Conservation (phyloP, 2,329 filamentous ascomycete species). For the Pseudonectria buxi region DNA sequence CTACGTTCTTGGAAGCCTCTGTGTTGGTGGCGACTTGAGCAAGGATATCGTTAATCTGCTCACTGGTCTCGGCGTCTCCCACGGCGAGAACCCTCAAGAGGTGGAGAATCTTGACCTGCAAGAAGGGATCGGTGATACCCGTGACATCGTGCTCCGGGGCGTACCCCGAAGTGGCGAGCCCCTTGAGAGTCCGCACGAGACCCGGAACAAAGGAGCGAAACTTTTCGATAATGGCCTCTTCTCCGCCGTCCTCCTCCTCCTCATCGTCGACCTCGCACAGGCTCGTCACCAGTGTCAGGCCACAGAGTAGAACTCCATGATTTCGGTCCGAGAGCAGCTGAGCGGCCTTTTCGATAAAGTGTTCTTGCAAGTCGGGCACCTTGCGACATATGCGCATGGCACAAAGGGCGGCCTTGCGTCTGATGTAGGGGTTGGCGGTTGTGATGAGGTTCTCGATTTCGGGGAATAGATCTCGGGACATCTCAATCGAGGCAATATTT, state of each 20-base stretch:
- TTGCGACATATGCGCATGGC: constrained; percentile 99
- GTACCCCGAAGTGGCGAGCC: constrained; percentile 89
- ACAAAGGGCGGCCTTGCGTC: constrained; percentile 94
- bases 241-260: constrained; percentile 75
- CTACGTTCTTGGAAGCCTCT: constrained; percentile 95
- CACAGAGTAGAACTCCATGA: constrained; percentile 89
- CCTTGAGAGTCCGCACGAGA: constrained; percentile 85
- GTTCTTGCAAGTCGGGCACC: constrained; percentile 92
- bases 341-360: constrained; percentile 92
- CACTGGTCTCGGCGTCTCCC: constrained; percentile 80
- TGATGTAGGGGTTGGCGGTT: constrained; percentile 96
- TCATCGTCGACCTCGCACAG: constrained; percentile 76
- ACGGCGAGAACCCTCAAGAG: constrained; percentile 79
- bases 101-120: constrained; percentile 92
- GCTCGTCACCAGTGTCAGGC: constrained; percentile 82
- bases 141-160: constrained; percentile 97
- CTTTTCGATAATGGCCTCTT: constrained; percentile 82
- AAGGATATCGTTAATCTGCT: constrained; percentile 97
- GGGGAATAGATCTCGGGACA: constrained; percentile 94
- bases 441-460: constrained; percentile 90
- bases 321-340: constrained; percentile 85
- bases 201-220: constrained; percentile 81
- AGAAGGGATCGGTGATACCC: constrained; percentile 93
- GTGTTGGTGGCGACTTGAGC: constrained; percentile 98
- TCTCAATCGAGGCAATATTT: constrained; percentile 96